Conservation (phyloP, 2,329 filamentous ascomycete species). For the Sclerotinia minor region DNA sequence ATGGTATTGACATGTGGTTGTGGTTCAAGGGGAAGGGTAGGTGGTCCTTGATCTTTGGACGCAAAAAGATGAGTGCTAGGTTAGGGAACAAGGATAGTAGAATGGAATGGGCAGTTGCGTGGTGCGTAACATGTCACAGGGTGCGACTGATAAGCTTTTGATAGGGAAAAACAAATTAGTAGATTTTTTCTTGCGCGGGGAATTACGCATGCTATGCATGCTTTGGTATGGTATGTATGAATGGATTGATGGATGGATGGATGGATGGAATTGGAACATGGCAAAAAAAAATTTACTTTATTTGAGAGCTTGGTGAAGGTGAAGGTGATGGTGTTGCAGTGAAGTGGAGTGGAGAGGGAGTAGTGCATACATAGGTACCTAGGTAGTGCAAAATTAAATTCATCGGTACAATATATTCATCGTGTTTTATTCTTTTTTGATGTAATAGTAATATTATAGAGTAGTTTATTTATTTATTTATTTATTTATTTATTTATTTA, state of each 20-base stretch:
- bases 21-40: not conserved
- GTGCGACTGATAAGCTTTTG: not conserved
- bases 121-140: too few relatives aligned
- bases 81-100: not conserved
- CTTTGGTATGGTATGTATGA: not conserved
- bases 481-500: too few relatives aligned
- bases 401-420: too few relatives aligned
- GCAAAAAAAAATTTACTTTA: not conserved
- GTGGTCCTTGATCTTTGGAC: not conserved
- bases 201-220: conserved; percentile 7
- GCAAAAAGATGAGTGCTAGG: conserved; percentile 4
- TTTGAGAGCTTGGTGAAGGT: too few relatives aligned
- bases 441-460: too few relatives aligned
- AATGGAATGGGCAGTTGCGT: not conserved
- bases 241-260: not conserved
- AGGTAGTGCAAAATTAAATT: too few relatives aligned
- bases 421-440: too few relatives aligned
- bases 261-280: not conserved
- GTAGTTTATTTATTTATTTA: too few relatives aligned
- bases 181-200: not conserved
- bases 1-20: conserved; percentile 8
- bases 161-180: conserved; percentile 15
- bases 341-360: not conserved
- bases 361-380: not conserved
- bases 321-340: not conserved